These are phyloP conservation scores for Lasiodiplodia sp. DNA, from an alignment of 2,329 filamentous ascomycete genomes.

Conservation along the genomic window DNA sequence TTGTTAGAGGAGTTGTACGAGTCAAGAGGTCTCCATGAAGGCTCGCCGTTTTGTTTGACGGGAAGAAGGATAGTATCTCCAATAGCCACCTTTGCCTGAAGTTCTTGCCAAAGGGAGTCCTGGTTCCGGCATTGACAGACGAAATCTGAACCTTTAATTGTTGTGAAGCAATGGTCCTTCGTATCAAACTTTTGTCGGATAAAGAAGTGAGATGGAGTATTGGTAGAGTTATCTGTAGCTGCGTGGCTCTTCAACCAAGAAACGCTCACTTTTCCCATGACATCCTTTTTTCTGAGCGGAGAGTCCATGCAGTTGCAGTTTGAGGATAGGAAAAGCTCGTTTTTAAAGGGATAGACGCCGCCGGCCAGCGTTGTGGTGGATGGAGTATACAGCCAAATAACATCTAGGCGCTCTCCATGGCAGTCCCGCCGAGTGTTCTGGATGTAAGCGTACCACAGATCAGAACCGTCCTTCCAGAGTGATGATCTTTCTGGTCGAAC, in stretches of 20 bases:
- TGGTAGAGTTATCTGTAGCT: slow-evolving; percentile 38
- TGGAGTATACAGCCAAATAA: slow-evolving; percentile 78
- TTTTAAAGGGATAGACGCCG: slow-evolving; percentile 72
- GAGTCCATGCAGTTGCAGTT: slow-evolving; percentile 73
- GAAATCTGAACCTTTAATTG: slow-evolving; percentile 62
- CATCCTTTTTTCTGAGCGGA: slow-evolving; percentile 61
- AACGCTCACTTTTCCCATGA: slow-evolving; percentile 65
- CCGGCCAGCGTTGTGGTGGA: slow-evolving; percentile 73
- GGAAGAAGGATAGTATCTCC: slow-evolving; percentile 32
- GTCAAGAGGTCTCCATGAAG: neutral
- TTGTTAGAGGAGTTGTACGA: neutral
- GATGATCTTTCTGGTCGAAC: slow-evolving; percentile 57
- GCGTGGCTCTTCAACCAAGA: slow-evolving; percentile 63
- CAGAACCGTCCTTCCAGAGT: slow-evolving; percentile 62
- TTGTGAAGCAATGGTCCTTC: slow-evolving; percentile 67
- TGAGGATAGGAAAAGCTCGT: slow-evolving; percentile 79
- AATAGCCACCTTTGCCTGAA: slow-evolving; percentile 29
- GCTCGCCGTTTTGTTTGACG: neutral
- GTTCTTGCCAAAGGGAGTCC: slow-evolving; percentile 37
- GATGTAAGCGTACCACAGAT: slow-evolving; percentile 76
- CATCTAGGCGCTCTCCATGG: slow-evolving; percentile 44
- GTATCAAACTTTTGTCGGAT: slow-evolving; percentile 74
- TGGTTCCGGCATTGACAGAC: neutral
- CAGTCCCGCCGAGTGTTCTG: slow-evolving; percentile 58
- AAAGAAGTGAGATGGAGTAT: slow-evolving; percentile 54